phyloP scores from a whole-genome alignment of 2,329 filamentous ascomycete genomes.

The Cladosporium cucumerinum region DNA sequence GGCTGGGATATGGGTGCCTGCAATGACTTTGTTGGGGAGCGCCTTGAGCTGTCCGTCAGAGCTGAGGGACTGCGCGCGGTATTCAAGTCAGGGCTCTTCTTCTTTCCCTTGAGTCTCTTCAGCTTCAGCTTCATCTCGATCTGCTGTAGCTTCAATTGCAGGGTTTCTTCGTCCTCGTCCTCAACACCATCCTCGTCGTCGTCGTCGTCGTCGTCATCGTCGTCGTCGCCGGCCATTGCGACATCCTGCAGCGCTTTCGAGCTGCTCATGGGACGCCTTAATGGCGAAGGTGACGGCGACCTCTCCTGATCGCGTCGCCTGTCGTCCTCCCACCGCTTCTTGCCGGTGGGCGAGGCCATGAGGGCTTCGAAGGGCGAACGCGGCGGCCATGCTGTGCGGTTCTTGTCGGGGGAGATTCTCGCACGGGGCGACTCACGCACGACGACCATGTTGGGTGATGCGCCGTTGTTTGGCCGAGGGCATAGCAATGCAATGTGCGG shows the following conservation, averaged over 20 bases:
- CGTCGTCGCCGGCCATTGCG: slow-evolving; percentile 24
- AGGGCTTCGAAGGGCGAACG: slow-evolving; percentile 61
- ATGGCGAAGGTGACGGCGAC: slow-evolving; percentile 57
- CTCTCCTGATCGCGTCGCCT: slow-evolving; percentile 50
- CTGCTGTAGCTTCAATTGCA: slow-evolving; percentile 80
- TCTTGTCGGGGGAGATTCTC: slow-evolving; percentile 43
- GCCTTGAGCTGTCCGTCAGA: neutral
- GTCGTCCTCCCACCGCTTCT: slow-evolving; percentile 68
- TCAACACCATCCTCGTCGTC: slow-evolving; percentile 53
- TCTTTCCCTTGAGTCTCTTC: slow-evolving; percentile 72
- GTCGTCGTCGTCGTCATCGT: slow-evolving; percentile 30
- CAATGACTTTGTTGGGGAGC: slow-evolving; percentile 10
- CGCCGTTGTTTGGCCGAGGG: slow-evolving; percentile 4
- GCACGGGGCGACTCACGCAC: slow-evolving; percentile 48
- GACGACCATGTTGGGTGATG: slow-evolving; percentile 37
- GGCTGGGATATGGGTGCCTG: slow-evolving; percentile 9
- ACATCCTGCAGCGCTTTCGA: slow-evolving; percentile 29
- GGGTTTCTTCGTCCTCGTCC: slow-evolving; percentile 80
- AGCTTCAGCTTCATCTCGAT: slow-evolving; percentile 85
- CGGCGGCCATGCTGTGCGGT: slow-evolving; percentile 56
- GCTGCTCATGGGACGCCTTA: slow-evolving; percentile 26
- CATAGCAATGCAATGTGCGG: slow-evolving; percentile 12
- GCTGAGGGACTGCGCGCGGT: neutral
- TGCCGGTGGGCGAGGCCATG: slow-evolving; percentile 71
- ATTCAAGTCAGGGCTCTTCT: slow-evolving; percentile 19